phyloP scores from a whole-genome alignment of 2,329 filamentous ascomycete species.

The Neocucurbitaria cava region DNA sequence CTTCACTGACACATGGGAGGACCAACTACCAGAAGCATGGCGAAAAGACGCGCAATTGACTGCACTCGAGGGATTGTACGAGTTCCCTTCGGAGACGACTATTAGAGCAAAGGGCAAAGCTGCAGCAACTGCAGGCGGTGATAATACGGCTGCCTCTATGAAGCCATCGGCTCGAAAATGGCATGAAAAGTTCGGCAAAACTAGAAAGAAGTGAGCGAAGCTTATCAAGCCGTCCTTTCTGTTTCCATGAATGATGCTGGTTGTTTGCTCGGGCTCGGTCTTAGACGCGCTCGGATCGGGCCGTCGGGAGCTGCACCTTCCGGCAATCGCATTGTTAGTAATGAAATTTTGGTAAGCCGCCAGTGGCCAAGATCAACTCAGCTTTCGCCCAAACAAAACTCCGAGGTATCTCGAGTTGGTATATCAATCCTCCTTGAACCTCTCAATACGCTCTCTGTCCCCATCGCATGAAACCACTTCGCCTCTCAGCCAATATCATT shows the following conservation, averaged over 20 bases:
- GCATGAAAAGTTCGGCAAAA: conserved; percentile 49
- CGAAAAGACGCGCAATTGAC: conserved; percentile 41
- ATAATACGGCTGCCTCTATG: conserved; percentile 14
- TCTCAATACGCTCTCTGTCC: background rate
- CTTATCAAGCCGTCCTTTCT: too few relatives aligned
- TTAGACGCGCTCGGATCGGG: conserved; percentile 11
- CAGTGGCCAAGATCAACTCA: conserved; percentile 18
- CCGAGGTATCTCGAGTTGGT: conserved; percentile 6
- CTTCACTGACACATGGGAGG: conserved; percentile 48
- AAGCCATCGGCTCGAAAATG: conserved; percentile 47
- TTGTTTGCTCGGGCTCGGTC: conserved; percentile 19
- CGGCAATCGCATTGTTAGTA: conserved; percentile 15
- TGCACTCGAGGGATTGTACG: conserved; percentile 41
- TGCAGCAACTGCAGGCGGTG: conserved; percentile 5
- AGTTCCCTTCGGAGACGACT: conserved; percentile 42
- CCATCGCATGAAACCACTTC: conserved; percentile 13
- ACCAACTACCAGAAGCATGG: conserved; percentile 48
- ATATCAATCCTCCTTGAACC: background rate
- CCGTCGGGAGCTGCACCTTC: conserved; percentile 16
- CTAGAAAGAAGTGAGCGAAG: conserved; percentile 34
- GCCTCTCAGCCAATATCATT: conserved; percentile 1
- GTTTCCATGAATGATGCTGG: too few relatives aligned
- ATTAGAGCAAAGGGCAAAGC: conserved; percentile 33
- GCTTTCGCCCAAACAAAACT: conserved; percentile 8
- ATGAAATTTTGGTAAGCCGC: conserved; percentile 20